Conservation (phyloP, 1,284 basidiomycete genomes). For the Neolentinus lepideus region DNA sequence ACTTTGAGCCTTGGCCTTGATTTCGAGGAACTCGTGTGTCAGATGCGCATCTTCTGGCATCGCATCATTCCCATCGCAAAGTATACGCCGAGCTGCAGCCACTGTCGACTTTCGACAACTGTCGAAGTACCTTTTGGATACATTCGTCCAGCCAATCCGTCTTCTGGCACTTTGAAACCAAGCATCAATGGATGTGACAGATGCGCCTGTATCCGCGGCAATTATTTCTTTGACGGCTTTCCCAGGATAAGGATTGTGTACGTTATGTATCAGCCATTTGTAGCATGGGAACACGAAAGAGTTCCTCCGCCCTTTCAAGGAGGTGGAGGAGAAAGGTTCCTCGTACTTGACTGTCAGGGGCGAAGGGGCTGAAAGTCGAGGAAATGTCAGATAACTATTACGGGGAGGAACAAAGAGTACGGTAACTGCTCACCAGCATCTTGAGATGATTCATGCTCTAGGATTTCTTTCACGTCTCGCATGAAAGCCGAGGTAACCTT, state of each 20-base stretch:
- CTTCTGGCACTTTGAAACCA: constrained; percentile 45
- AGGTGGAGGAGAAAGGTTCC: not conserved
- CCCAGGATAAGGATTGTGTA: constrained; percentile 16
- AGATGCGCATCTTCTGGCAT: constrained; percentile 18
- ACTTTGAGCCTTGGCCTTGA: constrained; percentile 24
- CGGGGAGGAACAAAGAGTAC: no score
- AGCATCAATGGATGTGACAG: constrained; percentile 27
- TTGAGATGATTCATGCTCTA: no score
- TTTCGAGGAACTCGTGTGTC: constrained; percentile 23
- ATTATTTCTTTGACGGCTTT: constrained; percentile 6
- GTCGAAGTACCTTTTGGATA: constrained; percentile 30
- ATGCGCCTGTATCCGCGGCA: constrained; percentile 10
- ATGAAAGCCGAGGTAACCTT: no score
- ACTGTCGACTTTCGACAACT: constrained; percentile 30
- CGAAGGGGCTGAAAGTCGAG: no score
- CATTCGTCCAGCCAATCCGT: constrained; percentile 44
- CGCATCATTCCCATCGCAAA: constrained; percentile 23
- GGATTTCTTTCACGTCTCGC: no score
- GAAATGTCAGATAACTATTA: no score
- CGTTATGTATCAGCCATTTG: constrained; percentile 11
- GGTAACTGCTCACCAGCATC: no score
- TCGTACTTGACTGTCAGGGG: not conserved
- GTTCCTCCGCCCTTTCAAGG: no score
- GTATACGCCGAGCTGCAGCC: constrained; percentile 32
- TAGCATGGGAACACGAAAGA: constrained; percentile 6